These are phyloP conservation scores for Mycena sanguinolenta DNA, from an alignment of 768 basidiomycete genomes.

Conservation along the genomic window DNA sequence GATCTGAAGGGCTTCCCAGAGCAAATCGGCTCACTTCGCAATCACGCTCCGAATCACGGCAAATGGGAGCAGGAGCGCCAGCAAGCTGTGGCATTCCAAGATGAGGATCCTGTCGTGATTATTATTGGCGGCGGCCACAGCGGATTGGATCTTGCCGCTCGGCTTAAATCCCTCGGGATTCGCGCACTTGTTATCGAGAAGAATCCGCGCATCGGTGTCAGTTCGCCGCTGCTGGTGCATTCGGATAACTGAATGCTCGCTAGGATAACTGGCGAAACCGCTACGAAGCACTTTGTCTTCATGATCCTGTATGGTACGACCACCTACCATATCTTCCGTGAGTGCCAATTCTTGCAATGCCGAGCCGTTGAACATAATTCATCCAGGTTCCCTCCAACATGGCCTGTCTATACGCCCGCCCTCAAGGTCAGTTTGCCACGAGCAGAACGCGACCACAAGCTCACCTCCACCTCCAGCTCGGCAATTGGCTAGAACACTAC, in stretches of 20 bases:
- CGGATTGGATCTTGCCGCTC: conserved; percentile 70
- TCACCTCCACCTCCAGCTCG: conserved; percentile 53
- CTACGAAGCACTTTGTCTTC: conserved; percentile 76
- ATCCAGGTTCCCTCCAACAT: conserved; percentile 58
- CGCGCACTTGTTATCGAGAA: conserved; percentile 72
- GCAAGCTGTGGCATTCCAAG: conserved; percentile 51
- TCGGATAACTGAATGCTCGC: neutral
- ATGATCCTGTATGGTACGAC: conserved; percentile 73
- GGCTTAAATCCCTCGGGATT: conserved; percentile 66
- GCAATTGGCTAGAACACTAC: conserved; percentile 72
- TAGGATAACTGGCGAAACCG: conserved; percentile 73
- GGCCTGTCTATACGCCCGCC: conserved; percentile 60
- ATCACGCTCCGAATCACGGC: conserved; percentile 30
- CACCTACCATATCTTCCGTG: conserved; percentile 61
- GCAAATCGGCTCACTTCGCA: conserved; percentile 28
- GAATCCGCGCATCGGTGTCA: conserved; percentile 62
- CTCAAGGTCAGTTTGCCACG: conserved; percentile 49
- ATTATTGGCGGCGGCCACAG: conserved; percentile 66
- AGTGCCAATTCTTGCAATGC: conserved; percentile 19
- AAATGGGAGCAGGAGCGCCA: conserved; percentile 32
- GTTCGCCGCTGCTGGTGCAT: neutral
- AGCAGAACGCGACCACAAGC: neutral
- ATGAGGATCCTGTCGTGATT: conserved; percentile 66
- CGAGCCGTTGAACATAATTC: neutral
- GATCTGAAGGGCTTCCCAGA: conserved; percentile 63